Conservation (phyloP, 2,329 filamentous ascomycete species). For the Sphaerostilbella broomeana region DNA sequence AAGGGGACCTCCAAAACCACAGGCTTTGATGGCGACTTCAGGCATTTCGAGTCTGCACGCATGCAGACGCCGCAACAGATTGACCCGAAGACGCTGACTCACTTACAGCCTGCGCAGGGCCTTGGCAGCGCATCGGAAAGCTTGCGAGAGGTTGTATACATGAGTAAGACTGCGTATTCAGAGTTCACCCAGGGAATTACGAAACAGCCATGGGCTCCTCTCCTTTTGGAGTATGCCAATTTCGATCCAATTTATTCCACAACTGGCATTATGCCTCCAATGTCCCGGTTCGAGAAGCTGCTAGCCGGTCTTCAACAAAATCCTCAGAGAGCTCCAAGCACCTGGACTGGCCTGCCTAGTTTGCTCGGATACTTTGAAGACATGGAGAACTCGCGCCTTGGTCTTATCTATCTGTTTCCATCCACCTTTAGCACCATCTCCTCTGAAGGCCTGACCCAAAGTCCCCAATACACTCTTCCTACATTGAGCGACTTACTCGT, state of each 20-base stretch:
- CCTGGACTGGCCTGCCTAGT: conserved; percentile 56
- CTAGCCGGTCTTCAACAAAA: conserved; percentile 52
- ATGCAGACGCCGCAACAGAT: conserved; percentile 57
- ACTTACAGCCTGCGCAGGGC: conserved; percentile 34
- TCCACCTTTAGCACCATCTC: conserved; percentile 54
- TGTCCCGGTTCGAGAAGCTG: conserved; percentile 58
- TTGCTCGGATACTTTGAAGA: conserved; percentile 70
- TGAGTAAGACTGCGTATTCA: conserved; percentile 45
- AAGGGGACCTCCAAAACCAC: conserved; percentile 27
- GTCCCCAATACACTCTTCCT: conserved; percentile 44
- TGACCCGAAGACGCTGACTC: conserved; percentile 47
- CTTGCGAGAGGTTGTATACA: conserved; percentile 41
- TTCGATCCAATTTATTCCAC: conserved; percentile 57
- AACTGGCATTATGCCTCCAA: conserved; percentile 57
- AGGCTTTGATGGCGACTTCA: conserved; percentile 35
- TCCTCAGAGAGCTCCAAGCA: conserved; percentile 43
- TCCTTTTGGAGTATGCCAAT: conserved; percentile 65
- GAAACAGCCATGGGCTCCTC: conserved; percentile 42
- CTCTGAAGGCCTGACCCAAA: conserved; percentile 44
- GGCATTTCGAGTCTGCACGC: conserved; percentile 52
- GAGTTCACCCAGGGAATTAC: conserved; percentile 39
- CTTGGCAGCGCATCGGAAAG: conserved; percentile 21
- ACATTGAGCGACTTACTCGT: conserved; percentile 50
- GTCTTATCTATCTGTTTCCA: conserved; percentile 69
- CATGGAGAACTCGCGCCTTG: conserved; percentile 60